Evolutionary conservation across 768 basidiomycete genomes (phyloP).

Genomic region (Tricholoma furcatifolium): DNA sequence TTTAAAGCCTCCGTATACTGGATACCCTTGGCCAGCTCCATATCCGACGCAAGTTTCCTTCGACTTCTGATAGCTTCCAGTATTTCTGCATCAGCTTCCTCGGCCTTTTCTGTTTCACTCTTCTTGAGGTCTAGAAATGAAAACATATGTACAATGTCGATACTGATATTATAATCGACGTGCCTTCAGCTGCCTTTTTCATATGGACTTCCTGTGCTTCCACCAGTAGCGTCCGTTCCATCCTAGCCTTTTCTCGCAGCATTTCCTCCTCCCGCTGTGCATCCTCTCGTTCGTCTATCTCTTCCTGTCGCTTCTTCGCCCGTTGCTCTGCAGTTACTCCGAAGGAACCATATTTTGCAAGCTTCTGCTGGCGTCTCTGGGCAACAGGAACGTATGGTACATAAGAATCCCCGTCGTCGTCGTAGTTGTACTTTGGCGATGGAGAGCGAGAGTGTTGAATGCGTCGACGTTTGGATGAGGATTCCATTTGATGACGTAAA

Average conservation of each 20-base stretch:
- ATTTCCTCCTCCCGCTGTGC: constrained; percentile 78
- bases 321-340: constrained; percentile 53
- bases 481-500: constrained; percentile 28
- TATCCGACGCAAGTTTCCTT: constrained; percentile 87
- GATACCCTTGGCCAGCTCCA: constrained; percentile 92
- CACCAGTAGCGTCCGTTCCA: constrained; percentile 83
- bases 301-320: constrained; percentile 51
- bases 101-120: constrained; percentile 79
- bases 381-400: constrained; percentile 87
- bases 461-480: constrained; percentile 50
- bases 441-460: constrained; percentile 57
- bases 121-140: constrained; percentile 71
- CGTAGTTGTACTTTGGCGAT: constrained; percentile 59
- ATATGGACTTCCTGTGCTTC: constrained; percentile 96
- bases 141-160: not conserved
- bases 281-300: constrained; percentile 69
- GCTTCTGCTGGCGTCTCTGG: constrained; percentile 77
- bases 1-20: constrained; percentile 84
- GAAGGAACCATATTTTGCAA: constrained; percentile 70
- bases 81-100: constrained; percentile 89
- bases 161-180: constrained; percentile 11
- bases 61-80: constrained; percentile 89
- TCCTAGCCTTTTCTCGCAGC: constrained; percentile 69
- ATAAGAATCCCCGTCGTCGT: constrained; percentile 65
- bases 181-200: constrained; percentile 80